Evolutionary conservation across 345 rosid species (phyloP).

Genomic region (Barbarea vulgaris): DNA sequence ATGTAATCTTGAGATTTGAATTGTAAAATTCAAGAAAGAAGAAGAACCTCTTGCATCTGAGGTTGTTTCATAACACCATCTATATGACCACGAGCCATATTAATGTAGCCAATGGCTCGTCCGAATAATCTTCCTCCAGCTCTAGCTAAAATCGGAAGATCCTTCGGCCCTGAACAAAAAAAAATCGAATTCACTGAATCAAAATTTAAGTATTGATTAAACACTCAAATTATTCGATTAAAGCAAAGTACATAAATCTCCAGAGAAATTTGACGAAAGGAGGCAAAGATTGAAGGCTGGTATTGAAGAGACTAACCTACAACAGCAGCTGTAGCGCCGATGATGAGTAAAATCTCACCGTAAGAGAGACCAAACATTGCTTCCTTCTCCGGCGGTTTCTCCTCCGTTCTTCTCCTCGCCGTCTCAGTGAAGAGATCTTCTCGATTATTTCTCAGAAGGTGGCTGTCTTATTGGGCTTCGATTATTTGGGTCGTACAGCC

Average conservation of each 20-base stretch:
- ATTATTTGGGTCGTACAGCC: neutral
- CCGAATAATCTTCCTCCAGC: constrained; percentile 80
- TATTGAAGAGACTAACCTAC: constrained; percentile 48
- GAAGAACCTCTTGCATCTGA: constrained; percentile 80
- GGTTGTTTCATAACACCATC: constrained; percentile 82
- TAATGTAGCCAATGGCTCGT: constrained; percentile 79
- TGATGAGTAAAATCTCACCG: constrained; percentile 64
- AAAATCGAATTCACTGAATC: neutral
- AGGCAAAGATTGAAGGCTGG: neutral
- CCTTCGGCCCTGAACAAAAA: constrained; percentile 66
- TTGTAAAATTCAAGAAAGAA: neutral
- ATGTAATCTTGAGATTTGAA: neutral
- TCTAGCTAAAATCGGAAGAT: constrained; percentile 74
- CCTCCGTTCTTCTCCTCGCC: constrained; percentile 24
- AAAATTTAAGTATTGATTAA: neutral
- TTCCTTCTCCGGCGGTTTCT: constrained; percentile 24
- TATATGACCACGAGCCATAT: constrained; percentile 86
- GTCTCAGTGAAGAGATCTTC: constrained; percentile 9
- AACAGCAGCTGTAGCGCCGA: constrained; percentile 70
- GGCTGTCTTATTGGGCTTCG: constrained; percentile 2
- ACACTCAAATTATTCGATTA: neutral
- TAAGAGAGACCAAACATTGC: constrained; percentile 69
- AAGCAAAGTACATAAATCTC: neutral
- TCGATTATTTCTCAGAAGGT: neutral
- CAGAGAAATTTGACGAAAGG: neutral